Conservation (phyloP, 108 stramenopile species). For the Nannochloropsis gaditana region DNA sequence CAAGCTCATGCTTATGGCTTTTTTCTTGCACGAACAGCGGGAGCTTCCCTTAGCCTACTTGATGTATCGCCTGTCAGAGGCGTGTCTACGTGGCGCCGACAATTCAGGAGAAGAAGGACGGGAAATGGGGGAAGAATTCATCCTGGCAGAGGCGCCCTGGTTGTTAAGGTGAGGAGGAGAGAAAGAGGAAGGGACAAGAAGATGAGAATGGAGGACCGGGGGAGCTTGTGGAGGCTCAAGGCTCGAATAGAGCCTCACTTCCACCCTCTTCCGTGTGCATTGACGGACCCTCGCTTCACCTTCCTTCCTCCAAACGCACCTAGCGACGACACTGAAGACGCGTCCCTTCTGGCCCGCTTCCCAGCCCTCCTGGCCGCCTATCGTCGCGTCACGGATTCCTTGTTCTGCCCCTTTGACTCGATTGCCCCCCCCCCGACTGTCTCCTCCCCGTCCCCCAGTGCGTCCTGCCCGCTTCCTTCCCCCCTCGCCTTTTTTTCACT, state of each 20-base stretch:
- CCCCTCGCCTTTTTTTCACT: neutral
- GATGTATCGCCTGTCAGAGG: neutral
- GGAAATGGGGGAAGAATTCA: neutral
- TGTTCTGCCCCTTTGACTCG: neutral
- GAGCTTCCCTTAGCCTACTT: neutral
- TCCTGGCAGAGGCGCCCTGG: neutral
- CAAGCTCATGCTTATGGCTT: neutral
- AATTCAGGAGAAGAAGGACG: neutral
- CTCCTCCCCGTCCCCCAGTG: neutral
- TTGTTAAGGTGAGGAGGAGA: neutral
- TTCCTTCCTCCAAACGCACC: neutral
- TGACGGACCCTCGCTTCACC: neutral
- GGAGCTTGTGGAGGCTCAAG: neutral
- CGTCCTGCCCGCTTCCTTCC: neutral
- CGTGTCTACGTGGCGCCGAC: neutral
- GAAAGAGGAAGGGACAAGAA: slow-evolving; percentile 2
- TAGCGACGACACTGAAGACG: neutral
- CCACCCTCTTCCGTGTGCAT: neutral
- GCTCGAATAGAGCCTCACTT: neutral
- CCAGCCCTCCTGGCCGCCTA: neutral
- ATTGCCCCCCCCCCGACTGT: neutral
- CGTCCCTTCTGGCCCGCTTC: neutral
- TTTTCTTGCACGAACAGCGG: neutral
- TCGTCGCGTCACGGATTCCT: neutral
- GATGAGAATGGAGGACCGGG: neutral